Evolutionary conservation across 2,329 filamentous ascomycete genomes (phyloP).

Genomic region (Calonectria pseudoreteaudii): DNA sequence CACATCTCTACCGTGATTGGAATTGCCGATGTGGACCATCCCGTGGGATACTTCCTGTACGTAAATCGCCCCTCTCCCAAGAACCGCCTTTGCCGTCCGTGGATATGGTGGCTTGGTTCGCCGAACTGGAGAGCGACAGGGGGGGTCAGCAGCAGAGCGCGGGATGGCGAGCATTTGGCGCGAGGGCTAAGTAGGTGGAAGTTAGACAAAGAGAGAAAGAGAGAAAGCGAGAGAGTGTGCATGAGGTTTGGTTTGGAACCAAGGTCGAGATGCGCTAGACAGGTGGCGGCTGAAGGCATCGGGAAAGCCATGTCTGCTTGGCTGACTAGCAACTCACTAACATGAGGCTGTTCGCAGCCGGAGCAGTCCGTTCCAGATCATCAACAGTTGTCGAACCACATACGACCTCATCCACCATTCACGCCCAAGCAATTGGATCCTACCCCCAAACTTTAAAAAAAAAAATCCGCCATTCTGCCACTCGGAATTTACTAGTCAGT

Average conservation of each 20-base stretch:
- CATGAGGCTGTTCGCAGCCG: not conserved
- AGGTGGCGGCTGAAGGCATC: not conserved
- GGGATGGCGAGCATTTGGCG: not conserved
- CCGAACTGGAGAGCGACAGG: not conserved
- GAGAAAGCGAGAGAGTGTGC: not conserved
- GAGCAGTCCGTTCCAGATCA: slow-evolving; percentile 1
- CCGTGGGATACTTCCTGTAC: slow-evolving; percentile 20
- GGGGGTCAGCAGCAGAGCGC: not conserved
- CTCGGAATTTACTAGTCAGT: not conserved
- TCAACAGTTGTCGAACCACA: not conserved
- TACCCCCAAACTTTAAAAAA: not conserved
- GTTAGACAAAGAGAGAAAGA: not conserved
- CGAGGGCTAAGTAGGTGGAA: not conserved
- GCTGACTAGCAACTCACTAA: not conserved
- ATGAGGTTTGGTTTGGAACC: not conserved
- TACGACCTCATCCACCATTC: not conserved
- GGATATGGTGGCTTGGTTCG: slow-evolving; percentile 18
- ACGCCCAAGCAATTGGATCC: not conserved
- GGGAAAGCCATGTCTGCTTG: not conserved
- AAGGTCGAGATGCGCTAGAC: not conserved
- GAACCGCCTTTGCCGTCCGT: slow-evolving; percentile 14
- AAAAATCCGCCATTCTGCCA: not conserved
- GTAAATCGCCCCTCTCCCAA: slow-evolving; percentile 21
- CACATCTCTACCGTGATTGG: slow-evolving; percentile 12
- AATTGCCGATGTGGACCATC: slow-evolving; percentile 24